These are phyloP conservation scores for Pseudevernia furfuracea DNA, from an alignment of 495 filamentous ascomycete genomes.

Conservation along the genomic window DNA sequence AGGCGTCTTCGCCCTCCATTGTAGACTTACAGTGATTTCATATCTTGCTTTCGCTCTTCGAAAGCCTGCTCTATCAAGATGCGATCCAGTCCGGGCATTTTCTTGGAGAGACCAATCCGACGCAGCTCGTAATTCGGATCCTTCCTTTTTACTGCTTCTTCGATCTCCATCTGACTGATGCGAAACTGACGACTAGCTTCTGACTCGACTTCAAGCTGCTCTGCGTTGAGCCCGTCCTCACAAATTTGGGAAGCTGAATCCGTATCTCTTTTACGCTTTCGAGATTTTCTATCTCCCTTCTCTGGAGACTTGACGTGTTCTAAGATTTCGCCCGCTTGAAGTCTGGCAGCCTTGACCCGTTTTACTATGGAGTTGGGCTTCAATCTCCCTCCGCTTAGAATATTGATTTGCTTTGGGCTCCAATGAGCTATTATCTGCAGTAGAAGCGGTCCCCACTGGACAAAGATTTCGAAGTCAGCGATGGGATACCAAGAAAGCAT, in stretches of 20 bases:
- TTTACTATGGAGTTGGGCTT: slow-evolving; percentile 12
- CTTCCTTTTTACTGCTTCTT: neutral
- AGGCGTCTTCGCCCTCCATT: neutral
- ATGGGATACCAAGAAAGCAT: neutral
- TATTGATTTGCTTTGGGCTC: slow-evolving; percentile 7
- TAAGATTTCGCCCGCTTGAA: neutral
- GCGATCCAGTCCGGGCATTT: slow-evolving; percentile 1
- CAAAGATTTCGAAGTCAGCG: neutral
- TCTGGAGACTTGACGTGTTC: neutral
- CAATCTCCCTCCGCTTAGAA: neutral
- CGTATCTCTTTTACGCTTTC: neutral
- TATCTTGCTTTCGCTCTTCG: neutral
- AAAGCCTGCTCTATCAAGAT: neutral
- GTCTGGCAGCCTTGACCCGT: slow-evolving; percentile 7
- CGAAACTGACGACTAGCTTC: neutral
- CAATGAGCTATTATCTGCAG: slow-evolving; percentile 8
- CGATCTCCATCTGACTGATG: neutral
- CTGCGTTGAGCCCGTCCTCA: neutral
- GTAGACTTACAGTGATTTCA: neutral
- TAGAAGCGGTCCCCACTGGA: slow-evolving; percentile 12
- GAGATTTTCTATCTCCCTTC: neutral
- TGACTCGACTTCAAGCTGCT: neutral
- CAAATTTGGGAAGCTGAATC: neutral
- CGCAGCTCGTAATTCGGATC: neutral
- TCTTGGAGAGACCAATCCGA: neutral